Base-by-base conservation (phyloP, 31 red algal genomes). In the Asparagopsis taxiformis region DNA sequence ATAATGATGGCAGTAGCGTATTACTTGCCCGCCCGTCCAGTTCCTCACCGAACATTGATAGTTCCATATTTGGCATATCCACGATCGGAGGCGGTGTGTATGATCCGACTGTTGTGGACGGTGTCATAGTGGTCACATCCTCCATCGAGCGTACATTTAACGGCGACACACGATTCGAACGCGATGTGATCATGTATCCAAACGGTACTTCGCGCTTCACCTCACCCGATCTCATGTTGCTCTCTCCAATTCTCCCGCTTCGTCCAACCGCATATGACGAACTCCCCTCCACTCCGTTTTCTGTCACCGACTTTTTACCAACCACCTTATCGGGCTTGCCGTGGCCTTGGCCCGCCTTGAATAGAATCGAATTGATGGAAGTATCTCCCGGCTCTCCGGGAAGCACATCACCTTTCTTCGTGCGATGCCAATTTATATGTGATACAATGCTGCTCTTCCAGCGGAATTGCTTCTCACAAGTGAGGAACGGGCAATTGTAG, bases 391-490 rank as follows among this genome's bases (percentile, higher is more conserved):
- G 49, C 49, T 72, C 68, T 34, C 51, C 68, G 20, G 68, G 68
- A 10, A 72, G 68, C 44, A 55, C 33, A 55, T 72, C 68, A 28
- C 68, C 41, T 25, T 55, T 70, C 59, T 67, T 73, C 2, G 1
- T 73, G 6, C 46, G 67, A 32, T 89, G 84, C 84, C 84, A 89
- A 58, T 66, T 59, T 23, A 77, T 73, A 37, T 89, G 84, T 31
- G 84, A 89, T 1, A 79, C 84, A 34, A 92, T 77, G 72, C 71
- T 78, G 32, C 73, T 79, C 51, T 92, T 92, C 88, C 88, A 92
- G 53, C 70, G 55, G 44, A 84, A 92, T 23, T 71, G 48, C 17
- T 77, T 82, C 16, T 62, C 52, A 50, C 88, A 92, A 16, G 36
- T 51, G 4, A 0, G 28, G 44, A 79, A 80, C 24, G 79, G 63